These are phyloP conservation scores for Apophysomyces trapeziformis DNA, from an alignment of 371 early-diverging fungal species.

Conservation along the genomic window DNA sequence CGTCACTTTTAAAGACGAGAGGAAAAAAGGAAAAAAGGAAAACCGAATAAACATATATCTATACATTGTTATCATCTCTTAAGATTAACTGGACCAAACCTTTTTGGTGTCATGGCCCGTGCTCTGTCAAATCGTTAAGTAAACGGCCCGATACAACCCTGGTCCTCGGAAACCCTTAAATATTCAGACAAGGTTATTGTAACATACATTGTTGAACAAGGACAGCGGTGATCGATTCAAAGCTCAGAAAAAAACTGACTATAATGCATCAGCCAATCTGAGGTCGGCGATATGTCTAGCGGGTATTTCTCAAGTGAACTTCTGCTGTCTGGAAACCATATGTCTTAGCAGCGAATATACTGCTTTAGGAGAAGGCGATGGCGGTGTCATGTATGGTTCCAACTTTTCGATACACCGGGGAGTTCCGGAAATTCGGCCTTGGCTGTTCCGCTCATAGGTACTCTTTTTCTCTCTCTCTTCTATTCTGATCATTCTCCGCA, in stretches of 20 bases:
- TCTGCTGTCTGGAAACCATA: too few relatives aligned
- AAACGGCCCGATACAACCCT: conserved; percentile 2
- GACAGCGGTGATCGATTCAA: not conserved
- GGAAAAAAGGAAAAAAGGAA: not conserved
- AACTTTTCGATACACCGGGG: too few relatives aligned
- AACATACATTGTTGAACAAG: not conserved
- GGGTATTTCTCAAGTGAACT: too few relatives aligned
- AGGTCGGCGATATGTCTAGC: too few relatives aligned
- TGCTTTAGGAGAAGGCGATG: too few relatives aligned
- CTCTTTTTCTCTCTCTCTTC: too few relatives aligned
- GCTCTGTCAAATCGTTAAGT: conserved; percentile 5
- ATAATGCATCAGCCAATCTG: not conserved
- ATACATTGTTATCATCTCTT: not conserved
- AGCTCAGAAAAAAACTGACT: not conserved
- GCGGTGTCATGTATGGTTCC: too few relatives aligned
- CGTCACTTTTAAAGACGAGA: not conserved
- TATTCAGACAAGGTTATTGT: conserved; percentile 1
- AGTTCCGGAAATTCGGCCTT: too few relatives aligned
- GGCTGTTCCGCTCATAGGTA: too few relatives aligned
- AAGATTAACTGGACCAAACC: conserved; percentile 1
- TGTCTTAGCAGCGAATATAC: too few relatives aligned
- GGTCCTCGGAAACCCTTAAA: conserved; percentile 3
- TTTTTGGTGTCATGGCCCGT: conserved; percentile 7
- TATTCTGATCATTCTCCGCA: too few relatives aligned
- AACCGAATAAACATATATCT: not conserved